These are phyloP conservation scores for Irpex rosettiformis DNA, from an alignment of 1,284 basidiomycete species.

Conservation along the genomic window DNA sequence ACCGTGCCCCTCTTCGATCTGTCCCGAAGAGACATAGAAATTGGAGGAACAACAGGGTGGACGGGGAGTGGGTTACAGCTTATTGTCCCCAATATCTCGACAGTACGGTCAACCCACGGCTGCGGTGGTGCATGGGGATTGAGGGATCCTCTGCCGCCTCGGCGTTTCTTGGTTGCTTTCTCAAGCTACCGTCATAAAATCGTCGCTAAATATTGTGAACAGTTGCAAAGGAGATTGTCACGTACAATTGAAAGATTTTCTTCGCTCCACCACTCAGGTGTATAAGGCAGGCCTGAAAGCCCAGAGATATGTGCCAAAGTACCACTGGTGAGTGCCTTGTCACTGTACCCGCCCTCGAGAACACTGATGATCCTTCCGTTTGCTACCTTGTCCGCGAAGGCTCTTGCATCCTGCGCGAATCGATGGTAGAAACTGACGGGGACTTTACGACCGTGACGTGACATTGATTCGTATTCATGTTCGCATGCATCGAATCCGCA, in stretches of 20 bases:
- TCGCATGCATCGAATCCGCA: conserved; percentile 94
- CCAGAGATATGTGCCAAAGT: conserved; percentile 78
- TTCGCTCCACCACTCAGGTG: conserved; percentile 68
- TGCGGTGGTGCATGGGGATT: conserved; percentile 27
- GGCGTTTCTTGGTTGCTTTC: conserved; percentile 61
- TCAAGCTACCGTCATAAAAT: conserved; percentile 69
- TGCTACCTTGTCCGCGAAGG: conserved; percentile 66
- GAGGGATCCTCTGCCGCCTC: conserved; percentile 40
- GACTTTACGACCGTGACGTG: conserved; percentile 87
- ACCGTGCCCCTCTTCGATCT: conserved; percentile 4
- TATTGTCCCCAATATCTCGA: conserved; percentile 41
- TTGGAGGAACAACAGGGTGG: conserved; percentile 9
- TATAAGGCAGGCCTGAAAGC: conserved; percentile 38
- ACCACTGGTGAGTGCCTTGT: conserved; percentile 81
- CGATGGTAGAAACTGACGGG: conserved; percentile 85
- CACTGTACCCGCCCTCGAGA: conserved; percentile 94
- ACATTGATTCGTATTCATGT: conserved; percentile 91
- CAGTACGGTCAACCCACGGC: conserved; percentile 55
- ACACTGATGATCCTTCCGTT: conserved; percentile 80
- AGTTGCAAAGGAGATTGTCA: no score
- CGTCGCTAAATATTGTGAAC: no score
- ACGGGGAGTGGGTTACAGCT: conserved; percentile 23
- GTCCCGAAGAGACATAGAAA: conserved; percentile 15
- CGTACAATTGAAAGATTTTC: conserved; percentile 62
- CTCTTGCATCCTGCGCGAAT: conserved; percentile 74